Percentiles rank a stretch among this genome's conserved stretches.
These are phyloP conservation scores for Metarhizium guizhouense DNA, from an alignment of 2,329 filamentous ascomycete genomes.

Conservation along the genomic window DNA sequence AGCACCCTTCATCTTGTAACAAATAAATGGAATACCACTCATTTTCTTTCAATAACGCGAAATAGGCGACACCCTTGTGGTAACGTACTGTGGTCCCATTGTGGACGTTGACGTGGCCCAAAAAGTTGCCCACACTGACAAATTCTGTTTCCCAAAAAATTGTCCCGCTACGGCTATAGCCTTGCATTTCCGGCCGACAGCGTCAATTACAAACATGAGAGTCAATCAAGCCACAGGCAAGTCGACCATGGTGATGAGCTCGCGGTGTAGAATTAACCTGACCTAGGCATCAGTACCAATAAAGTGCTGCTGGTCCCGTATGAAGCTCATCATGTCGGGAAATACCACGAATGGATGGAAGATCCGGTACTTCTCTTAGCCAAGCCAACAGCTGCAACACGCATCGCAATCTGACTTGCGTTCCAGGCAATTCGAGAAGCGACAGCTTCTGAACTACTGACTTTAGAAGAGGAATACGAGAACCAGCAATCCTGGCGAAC, in stretches of 20 bases:
- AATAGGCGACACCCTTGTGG: background rate
- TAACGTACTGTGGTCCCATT: background rate
- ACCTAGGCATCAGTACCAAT: conserved; percentile 55
- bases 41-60: background rate
- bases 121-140: background rate
- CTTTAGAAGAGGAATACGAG: conserved; percentile 71
- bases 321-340: conserved; percentile 67
- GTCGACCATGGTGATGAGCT: background rate
- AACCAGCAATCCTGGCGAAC: conserved; percentile 86
- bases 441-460: conserved; percentile 81
- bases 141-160: background rate
- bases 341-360: conserved; percentile 90
- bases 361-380: conserved; percentile 43
- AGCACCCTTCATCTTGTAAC: background rate
- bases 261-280: background rate
- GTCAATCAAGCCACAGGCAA: conserved; percentile 36
- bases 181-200: background rate
- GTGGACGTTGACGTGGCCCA: background rate
- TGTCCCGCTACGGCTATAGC: background rate
- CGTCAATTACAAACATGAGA: conserved; percentile 25
- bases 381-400: background rate
- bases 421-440: conserved; percentile 64
- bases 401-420: background rate
- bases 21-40: background rate
- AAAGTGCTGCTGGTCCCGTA: conserved; percentile 75